Evolutionary conservation across 2,329 filamentous ascomycete genomes (phyloP).

Genomic region (Claviceps sorghi): DNA sequence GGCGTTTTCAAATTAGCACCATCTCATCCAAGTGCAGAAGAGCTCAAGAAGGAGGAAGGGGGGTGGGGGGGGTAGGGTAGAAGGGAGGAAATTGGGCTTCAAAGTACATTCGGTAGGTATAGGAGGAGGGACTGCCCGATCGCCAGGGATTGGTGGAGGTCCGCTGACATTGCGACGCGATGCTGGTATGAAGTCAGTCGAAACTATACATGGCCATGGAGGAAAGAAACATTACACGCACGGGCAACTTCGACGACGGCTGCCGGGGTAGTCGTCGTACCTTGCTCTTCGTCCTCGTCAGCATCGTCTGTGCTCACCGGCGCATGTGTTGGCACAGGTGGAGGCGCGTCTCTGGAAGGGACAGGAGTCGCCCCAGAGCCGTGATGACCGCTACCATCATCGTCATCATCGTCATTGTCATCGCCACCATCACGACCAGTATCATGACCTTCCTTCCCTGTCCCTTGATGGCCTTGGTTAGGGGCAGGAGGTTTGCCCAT

Average conservation of each 20-base stretch:
- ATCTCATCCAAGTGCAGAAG: neutral
- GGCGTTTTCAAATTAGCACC: neutral
- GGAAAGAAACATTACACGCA: slow-evolving; percentile 4
- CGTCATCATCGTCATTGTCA: neutral
- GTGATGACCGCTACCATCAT: neutral
- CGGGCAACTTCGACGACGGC: slow-evolving; percentile 11
- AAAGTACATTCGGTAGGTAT: slow-evolving; percentile 46
- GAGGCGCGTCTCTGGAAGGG: slow-evolving; percentile 14
- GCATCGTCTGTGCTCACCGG: slow-evolving; percentile 6
- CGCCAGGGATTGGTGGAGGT: slow-evolving; percentile 33
- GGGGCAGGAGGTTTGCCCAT: slow-evolving; percentile 45
- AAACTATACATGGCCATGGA: neutral
- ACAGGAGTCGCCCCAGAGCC: slow-evolving; percentile 4
- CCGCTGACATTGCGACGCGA: slow-evolving; percentile 19
- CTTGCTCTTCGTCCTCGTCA: slow-evolving; percentile 24
- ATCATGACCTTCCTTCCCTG: slow-evolving; percentile 14
- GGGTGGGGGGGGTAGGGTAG: too few species aligned
- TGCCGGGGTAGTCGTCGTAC: slow-evolving; percentile 21
- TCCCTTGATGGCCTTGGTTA: slow-evolving; percentile 22
- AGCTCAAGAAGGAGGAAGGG: too few species aligned
- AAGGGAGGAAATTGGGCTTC: neutral
- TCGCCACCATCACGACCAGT: too few species aligned
- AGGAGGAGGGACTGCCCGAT: slow-evolving; percentile 41
- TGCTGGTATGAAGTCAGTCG: slow-evolving; percentile 17
- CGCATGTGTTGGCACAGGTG: slow-evolving; percentile 15